phyloP scores from a whole-genome alignment of 2,329 filamentous ascomycete species.

The Cladophialophora immunda region DNA sequence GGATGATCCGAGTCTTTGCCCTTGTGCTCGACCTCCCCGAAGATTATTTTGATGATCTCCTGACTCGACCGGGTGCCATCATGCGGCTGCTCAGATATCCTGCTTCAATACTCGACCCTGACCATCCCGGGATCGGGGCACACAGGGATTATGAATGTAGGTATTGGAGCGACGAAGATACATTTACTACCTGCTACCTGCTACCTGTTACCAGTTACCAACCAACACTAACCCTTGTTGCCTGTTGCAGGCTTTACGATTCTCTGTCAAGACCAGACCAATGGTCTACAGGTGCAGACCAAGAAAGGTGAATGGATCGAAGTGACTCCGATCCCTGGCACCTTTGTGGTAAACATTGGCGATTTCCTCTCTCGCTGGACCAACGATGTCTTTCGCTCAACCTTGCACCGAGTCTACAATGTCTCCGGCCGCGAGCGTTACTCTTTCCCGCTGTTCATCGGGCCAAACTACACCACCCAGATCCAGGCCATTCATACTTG shows the following conservation, averaged over 20 bases:
- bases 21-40: neutral
- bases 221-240: neutral
- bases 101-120: constrained; percentile 38
- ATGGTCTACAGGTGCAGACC: neutral
- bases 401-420: neutral
- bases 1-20: constrained; percentile 45
- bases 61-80: neutral
- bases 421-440: constrained; percentile 31
- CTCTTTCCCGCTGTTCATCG: constrained; percentile 20
- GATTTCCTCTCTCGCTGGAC: neutral
- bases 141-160: neutral
- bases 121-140: neutral
- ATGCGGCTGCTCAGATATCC: neutral
- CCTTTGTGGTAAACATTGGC: constrained; percentile 35
- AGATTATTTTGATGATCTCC: neutral
- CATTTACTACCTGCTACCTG: neutral
- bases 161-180: constrained; percentile 1
- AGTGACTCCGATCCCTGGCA: neutral
- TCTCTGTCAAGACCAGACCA: neutral
- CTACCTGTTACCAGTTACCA: neutral
- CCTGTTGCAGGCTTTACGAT: constrained; percentile 41
- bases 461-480: constrained; percentile 45
- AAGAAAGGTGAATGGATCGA: neutral
- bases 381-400: neutral
- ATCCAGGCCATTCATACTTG: constrained; percentile 23